A percentile compares a stretch with the other conserved stretches of the same genome.
Evolutionary conservation across 352 stramenopile species (phyloP).

Genomic region (Phytophthora pinifolia): DNA sequence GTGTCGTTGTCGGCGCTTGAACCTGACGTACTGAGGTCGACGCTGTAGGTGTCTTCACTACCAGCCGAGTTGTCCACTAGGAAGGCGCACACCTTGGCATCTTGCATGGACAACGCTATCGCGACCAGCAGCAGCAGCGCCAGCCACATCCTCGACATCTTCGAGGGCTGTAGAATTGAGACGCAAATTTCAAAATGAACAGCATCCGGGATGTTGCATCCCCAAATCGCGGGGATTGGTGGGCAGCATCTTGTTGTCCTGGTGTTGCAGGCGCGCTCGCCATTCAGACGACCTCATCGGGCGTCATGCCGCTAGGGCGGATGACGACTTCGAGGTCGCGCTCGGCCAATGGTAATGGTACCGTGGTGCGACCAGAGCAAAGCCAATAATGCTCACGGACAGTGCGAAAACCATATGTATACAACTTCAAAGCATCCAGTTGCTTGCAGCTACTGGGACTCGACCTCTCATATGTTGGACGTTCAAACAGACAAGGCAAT

Average conservation of each 20-base stretch:
- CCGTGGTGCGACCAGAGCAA: constrained; percentile 26
- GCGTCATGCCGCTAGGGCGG: constrained; percentile 3
- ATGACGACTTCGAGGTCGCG: constrained; percentile 7
- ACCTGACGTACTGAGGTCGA: too few relatives aligned
- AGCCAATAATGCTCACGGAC: too few relatives aligned
- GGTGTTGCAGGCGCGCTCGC: neutral
- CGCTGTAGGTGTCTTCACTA: neutral
- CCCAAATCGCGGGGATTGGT: constrained; percentile 14
- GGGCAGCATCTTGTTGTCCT: constrained; percentile 20
- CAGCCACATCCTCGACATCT: constrained; percentile 22
- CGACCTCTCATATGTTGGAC: too few relatives aligned
- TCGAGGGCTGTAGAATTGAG: too few relatives aligned
- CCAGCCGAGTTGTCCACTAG: neutral
- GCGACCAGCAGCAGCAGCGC: constrained; percentile 2
- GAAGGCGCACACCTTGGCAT: neutral
- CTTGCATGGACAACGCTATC: constrained; percentile 3
- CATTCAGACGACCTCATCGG: neutral
- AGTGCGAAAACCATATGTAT: too few relatives aligned
- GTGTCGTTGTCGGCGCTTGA: constrained; percentile 1
- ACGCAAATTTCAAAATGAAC: too few relatives aligned
- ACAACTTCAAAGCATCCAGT: too few relatives aligned
- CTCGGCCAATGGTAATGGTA: too few relatives aligned
- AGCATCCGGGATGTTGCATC: neutral
- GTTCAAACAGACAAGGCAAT: constrained; percentile 13
- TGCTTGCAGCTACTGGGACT: too few relatives aligned